A percentile compares a stretch with the other conserved stretches of the same genome.
These are phyloP conservation scores for Debaryomycetaceae sp. DNA, from an alignment of 1,139 yeast species.

Conservation along the genomic window DNA sequence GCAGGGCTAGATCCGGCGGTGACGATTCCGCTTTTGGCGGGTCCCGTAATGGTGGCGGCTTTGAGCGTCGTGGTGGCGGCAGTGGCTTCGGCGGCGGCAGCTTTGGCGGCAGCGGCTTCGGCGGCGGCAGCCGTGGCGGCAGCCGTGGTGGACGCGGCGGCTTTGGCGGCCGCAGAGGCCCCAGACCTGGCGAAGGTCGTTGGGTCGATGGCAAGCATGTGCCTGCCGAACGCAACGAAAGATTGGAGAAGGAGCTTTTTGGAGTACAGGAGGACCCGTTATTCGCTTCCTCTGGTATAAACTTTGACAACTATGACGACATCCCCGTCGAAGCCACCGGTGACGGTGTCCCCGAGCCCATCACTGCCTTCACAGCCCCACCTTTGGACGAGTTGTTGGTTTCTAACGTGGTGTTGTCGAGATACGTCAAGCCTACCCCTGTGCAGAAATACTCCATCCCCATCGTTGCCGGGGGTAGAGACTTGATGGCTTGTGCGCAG, in stretches of 20 bases:
- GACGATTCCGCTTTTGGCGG: slow-evolving; percentile 15
- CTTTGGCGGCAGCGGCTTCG: too few relatives aligned
- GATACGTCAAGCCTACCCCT: slow-evolving; percentile 96
- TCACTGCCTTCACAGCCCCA: slow-evolving; percentile 81
- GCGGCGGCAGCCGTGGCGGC: slow-evolving; percentile 19
- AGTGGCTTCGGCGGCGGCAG: slow-evolving; percentile 18
- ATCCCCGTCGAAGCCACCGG: slow-evolving; percentile 99
- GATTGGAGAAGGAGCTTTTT: slow-evolving; percentile 74
- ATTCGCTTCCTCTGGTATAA: slow-evolving; percentile 93
- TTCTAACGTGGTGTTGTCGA: slow-evolving; percentile 80
- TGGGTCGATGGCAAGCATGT: slow-evolving; percentile 88
- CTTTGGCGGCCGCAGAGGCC: slow-evolving; percentile 15
- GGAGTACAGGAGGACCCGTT: slow-evolving; percentile 81
- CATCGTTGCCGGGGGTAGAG: slow-evolving; percentile 92
- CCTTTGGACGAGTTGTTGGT: slow-evolving; percentile 86
- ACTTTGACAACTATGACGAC: slow-evolving; percentile 96
- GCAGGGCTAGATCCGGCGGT: slow-evolving; percentile 21
- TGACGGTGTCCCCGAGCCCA: slow-evolving; percentile 91
- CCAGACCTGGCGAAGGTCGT: slow-evolving; percentile 55
- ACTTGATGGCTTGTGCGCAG: slow-evolving; percentile 99
- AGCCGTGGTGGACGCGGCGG: slow-evolving; percentile 27
- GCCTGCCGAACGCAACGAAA: slow-evolving; percentile 72
- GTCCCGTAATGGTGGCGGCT: slow-evolving; percentile 21
- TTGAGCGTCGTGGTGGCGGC: slow-evolving; percentile 25
- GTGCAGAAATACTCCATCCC: slow-evolving; percentile 99